These are phyloP conservation scores for Boletellus ananas DNA, from an alignment of 768 basidiomycete genomes.

Conservation along the genomic window DNA sequence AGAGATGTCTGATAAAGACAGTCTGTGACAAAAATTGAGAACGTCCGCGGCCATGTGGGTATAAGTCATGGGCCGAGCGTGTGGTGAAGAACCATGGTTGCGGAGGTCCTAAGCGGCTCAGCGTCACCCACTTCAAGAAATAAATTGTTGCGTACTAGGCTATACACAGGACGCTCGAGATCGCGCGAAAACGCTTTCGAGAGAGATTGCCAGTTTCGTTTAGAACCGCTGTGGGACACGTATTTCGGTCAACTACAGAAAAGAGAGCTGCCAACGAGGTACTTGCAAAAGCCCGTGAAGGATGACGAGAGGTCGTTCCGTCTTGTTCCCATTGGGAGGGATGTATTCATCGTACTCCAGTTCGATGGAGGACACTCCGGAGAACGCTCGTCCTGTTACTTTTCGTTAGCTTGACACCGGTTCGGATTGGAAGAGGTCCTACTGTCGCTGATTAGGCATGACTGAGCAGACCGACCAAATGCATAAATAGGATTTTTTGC, in stretches of 20 bases:
- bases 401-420: constrained; percentile 4
- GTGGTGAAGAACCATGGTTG: constrained; percentile 87
- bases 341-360: constrained; percentile 32
- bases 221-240: constrained; percentile 59
- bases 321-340: constrained; percentile 26
- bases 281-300: constrained; percentile 64
- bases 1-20: constrained; percentile 56
- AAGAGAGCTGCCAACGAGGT: background rate
- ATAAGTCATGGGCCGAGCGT: constrained; percentile 71
- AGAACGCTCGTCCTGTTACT: constrained; percentile 20
- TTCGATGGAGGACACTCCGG: constrained; percentile 21
- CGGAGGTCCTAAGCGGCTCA: constrained; percentile 60
- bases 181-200: constrained; percentile 70
- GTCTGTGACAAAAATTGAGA: constrained; percentile 55
- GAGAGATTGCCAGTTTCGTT: constrained; percentile 85
- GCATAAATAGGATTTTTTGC: background rate
- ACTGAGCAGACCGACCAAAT: background rate
- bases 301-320: constrained; percentile 48
- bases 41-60: constrained; percentile 78
- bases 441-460: constrained; percentile 3
- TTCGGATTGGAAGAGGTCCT: background rate
- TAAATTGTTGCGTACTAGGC: constrained; percentile 46
- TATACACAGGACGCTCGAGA: constrained; percentile 65
- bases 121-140: background rate
- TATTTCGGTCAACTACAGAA: constrained; percentile 2